Base-by-base conservation (phyloP, 768 basidiomycete genomes). In the Mycena rosella region DNA sequence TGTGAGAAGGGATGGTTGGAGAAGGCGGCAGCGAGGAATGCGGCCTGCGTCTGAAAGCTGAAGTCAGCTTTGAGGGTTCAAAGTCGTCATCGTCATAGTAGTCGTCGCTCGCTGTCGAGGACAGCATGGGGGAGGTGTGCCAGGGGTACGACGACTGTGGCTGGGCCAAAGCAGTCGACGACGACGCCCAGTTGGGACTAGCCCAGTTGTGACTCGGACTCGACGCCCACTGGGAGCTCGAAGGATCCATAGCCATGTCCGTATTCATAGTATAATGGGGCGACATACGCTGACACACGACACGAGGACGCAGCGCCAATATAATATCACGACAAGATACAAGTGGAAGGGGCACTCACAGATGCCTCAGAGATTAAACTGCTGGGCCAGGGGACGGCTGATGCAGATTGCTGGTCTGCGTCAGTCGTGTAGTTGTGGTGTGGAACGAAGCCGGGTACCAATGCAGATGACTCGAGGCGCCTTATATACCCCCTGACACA, bases 31-130 rank as follows among this genome's bases (percentile, higher is more conserved):
- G 51, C n/a, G 53, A 20, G 42, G 32, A 30, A 44, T 54, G 65
- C 65, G 53, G 65, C 55, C 69, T 71, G 59, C 52, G 69, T 71
- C 69, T 71, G 65, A 22, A 64, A 63, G 42, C 58, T 51, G 22
- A 57, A 32, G 61, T 71, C 62, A 71, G 69, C 62, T 59, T 22
- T 29, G 60, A 54, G 8, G 45, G 64, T 11, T 63, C 69, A 44
- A 64, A 67, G 9, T 44, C 59, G 42, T 71, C 62, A 44, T 65
- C 51, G 17, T 6, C n/a, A n/a, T n/a, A n/a, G n/a, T 49, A 14
- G 55, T 64, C 32, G 54, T 61, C 60, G 60, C 36, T 42, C n/a
- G 65, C 66, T 45, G 66, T 68, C 60, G 60, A 68, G 20, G 67
- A 68, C 67, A 68, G 57, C 61, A 68, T 63, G 5, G 67, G 67